These are phyloP conservation scores for Debaryomyces nepalensis DNA, from an alignment of 1,139 yeast genomes.

Conservation along the genomic window DNA sequence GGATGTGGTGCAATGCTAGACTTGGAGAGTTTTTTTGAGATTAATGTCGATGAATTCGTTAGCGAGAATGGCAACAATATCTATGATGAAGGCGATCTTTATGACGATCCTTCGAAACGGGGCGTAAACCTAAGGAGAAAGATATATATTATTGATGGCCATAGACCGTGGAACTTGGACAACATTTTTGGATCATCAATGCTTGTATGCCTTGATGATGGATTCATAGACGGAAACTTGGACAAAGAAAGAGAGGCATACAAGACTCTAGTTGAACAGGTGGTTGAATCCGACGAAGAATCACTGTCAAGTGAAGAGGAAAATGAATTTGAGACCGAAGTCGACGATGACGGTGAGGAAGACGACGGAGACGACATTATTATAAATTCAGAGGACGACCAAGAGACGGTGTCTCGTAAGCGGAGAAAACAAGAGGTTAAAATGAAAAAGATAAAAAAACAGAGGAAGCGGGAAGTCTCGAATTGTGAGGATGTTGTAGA, in stretches of 20 bases:
- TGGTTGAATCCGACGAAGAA: conserved; percentile 31
- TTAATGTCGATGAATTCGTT: conserved; percentile 55
- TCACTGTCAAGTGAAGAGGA: conserved; percentile 25
- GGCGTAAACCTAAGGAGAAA: conserved; percentile 19
- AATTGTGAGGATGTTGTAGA: conserved; percentile 69
- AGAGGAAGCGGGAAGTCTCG: conserved; percentile 31
- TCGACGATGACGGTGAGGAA: conserved; percentile 27
- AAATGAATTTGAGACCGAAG: conserved; percentile 29
- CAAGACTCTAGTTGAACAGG: conserved; percentile 43
- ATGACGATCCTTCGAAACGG: conserved; percentile 12
- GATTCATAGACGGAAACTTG: conserved; percentile 63
- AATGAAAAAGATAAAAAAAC: conserved; percentile 36
- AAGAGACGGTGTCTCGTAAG: conserved; percentile 34
- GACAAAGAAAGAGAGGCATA: conserved; percentile 60
- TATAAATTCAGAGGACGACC: conserved; percentile 38
- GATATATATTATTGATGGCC: conserved; percentile 86
- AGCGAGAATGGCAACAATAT: conserved; percentile 15
- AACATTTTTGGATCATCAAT: conserved; percentile 86
- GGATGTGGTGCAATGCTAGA: conserved; percentile 98
- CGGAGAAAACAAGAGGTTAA: conserved; percentile 36
- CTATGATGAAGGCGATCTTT: conserved; percentile 14
- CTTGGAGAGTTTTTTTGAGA: conserved; percentile 74
- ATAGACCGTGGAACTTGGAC: conserved; percentile 95
- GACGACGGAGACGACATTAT: conserved; percentile 27
- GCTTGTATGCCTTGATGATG: conserved; percentile 88